Base-by-base conservation (phyloP, 345 rosid species). In the Euclidium syriacum region DNA sequence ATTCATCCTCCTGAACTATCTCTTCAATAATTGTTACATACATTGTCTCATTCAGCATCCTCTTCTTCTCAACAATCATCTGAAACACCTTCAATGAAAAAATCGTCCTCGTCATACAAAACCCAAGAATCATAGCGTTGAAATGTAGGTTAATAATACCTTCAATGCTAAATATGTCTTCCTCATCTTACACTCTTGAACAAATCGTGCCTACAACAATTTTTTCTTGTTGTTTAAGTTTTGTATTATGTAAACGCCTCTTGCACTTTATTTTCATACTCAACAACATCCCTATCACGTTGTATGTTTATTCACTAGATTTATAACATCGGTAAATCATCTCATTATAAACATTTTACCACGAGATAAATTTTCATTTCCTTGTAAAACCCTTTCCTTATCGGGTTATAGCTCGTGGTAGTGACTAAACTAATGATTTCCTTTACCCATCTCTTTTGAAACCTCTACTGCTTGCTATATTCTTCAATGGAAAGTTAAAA, bases 241-340 rank as follows among this genome's bases (percentile, higher is more conserved):
- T 67, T 79, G 96, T 44, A 88, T 70, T 3, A 91, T 80, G 71
- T 85, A 77, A 83, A 88, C 5, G 91, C 90, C 61, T 86, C 87
- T 51, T 68, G 80, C 66, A 81, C 90, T 77, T 75, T 83, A 12
- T 71, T 77, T 16, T 26, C 10, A 36, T 65, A 73, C 61, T 38
- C 64, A 18, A 86, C 1, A 88, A 80, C 11, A 61, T 63, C 3
- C 87, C 88, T 22, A 86, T 68, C 2, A 89, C 95, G 41, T 79
- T 86, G 43, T 81, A 86, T 0, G 92, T 91, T 50, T 95, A 96
- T 54, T 86, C 92, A 38, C 83, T 85, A 0, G 90, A 90, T 36
- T 35, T 64, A 51, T 85, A 79, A 2, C 78, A 77, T 17, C 71
- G 51, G 64, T 66, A 71, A 4, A 88, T 80, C 98, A 86, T 86